Percentiles rank a stretch among this genome's conserved stretches.
These are phyloP conservation scores for Luzula sylvatica DNA, from an alignment of 176 grass and related monocot genomes.

Conservation along the genomic window DNA sequence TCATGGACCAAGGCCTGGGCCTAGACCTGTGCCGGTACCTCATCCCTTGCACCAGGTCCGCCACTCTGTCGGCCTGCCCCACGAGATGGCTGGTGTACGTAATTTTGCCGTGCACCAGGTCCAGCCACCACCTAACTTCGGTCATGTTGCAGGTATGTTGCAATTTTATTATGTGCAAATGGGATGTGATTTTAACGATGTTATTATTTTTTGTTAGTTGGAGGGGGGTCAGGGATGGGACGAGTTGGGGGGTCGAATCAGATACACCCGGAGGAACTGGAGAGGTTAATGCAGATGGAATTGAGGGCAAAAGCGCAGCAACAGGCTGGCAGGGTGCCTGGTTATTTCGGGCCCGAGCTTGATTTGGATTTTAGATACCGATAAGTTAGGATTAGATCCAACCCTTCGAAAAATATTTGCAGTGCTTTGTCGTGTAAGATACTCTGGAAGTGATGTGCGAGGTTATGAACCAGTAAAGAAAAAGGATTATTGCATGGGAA, in stretches of 20 bases:
- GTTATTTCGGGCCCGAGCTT: constrained; percentile 39
- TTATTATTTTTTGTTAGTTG: too few relatives aligned
- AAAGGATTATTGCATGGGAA: too few relatives aligned
- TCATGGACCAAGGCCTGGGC: constrained; percentile 59
- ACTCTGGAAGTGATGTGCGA: too few relatives aligned
- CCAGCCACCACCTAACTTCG: constrained; percentile 45
- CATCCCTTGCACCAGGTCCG: constrained; percentile 43
- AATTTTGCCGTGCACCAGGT: constrained; percentile 56
- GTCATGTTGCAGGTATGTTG: constrained; percentile 39
- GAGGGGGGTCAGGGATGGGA: constrained; percentile 18
- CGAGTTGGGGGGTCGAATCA: constrained; percentile 33
- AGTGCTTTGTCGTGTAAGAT: constrained; percentile 5
- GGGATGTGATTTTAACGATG: neutral
- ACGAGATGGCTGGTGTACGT: constrained; percentile 67
- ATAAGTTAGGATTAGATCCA: too few relatives aligned
- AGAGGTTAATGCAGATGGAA: constrained; percentile 81
- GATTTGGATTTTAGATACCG: constrained; percentile 65
- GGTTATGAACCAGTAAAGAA: too few relatives aligned
- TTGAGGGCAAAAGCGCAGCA: constrained; percentile 66
- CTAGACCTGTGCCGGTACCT: constrained; percentile 23
- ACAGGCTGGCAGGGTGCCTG: constrained; percentile 38
- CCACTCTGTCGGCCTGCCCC: constrained; percentile 43
- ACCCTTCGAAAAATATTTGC: neutral
- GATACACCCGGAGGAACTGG: constrained; percentile 38
- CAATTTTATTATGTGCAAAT: neutral